A percentile compares a stretch with the other conserved stretches of the same genome.
Evolutionary conservation across 257 asterid species (phyloP).

Genomic region (Solanum clarkiae): DNA sequence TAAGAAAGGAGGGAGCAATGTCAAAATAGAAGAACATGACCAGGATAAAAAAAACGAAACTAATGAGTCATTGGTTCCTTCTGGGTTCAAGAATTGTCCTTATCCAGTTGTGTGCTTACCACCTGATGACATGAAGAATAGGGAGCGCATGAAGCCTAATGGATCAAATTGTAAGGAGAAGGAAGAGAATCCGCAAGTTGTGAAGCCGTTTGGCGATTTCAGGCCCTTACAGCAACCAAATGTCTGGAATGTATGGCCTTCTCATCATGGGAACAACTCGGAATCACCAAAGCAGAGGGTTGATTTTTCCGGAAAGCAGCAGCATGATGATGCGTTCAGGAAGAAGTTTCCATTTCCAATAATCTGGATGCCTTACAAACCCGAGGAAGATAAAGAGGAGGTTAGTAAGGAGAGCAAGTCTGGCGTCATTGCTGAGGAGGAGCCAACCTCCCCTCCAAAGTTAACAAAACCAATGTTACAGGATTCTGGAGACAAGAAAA

Average conservation of each 20-base stretch:
- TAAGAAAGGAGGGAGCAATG: slow-evolving; percentile 14
- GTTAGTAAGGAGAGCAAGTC: background rate
- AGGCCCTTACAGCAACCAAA: slow-evolving; percentile 3
- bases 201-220: background rate
- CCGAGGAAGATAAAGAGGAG: slow-evolving; percentile 7
- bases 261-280: slow-evolving; percentile 15
- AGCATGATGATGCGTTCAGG: slow-evolving; percentile 5
- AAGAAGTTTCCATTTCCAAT: slow-evolving; percentile 31
- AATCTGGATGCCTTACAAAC: slow-evolving; percentile 50
- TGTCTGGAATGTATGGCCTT: slow-evolving; percentile 26
- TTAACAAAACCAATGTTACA: background rate
- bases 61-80: slow-evolving; percentile 21
- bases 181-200: slow-evolving; percentile 4
- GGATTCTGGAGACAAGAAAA: background rate
- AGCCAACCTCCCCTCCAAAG: background rate
- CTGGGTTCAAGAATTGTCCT: slow-evolving; percentile 12
- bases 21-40: slow-evolving; percentile 45
- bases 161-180: background rate
- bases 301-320: background rate
- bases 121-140: slow-evolving; percentile 2
- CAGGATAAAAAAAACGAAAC: slow-evolving; percentile 15
- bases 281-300: slow-evolving; percentile 12
- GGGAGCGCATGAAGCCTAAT: background rate
- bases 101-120: slow-evolving; percentile 36
- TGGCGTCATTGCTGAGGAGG: background rate